Evolutionary conservation across 1,284 basidiomycete genomes (phyloP).

Genomic region (Sanghuangporus weigelae): DNA sequence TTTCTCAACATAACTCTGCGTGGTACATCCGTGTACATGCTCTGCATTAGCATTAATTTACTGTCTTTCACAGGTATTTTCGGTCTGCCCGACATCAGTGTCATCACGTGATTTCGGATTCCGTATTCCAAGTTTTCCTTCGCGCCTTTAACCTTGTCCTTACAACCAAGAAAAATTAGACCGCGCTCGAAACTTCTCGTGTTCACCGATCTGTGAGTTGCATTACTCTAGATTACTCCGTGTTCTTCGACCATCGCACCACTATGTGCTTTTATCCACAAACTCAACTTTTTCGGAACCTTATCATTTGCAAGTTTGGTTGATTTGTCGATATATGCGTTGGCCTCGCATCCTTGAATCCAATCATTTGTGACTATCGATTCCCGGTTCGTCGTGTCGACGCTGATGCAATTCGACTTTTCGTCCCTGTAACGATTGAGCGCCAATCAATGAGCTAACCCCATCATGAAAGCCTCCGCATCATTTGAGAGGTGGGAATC

Average conservation of each 20-base stretch:
- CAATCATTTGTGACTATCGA: no score
- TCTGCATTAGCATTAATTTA: constrained; percentile 16
- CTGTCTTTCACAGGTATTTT: constrained; percentile 6
- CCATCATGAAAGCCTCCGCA: no score
- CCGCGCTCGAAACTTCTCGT: not conserved
- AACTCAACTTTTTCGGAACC: no score
- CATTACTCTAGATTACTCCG: not conserved
- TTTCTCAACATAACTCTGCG: not conserved
- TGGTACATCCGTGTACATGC: constrained; percentile 12
- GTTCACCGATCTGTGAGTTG: not conserved
- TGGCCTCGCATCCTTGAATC: no score
- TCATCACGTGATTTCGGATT: not conserved
- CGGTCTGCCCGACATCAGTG: not conserved
- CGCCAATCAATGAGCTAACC: no score
- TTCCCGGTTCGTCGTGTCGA: no score
- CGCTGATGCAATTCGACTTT: no score
- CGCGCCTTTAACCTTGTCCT: not conserved
- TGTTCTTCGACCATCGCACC: not conserved
- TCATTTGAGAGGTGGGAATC: no score
- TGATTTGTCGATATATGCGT: no score
- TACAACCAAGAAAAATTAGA: not conserved
- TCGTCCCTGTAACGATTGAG: no score
- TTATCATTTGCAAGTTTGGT: no score
- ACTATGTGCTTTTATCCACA: no score
- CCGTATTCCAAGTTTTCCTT: not conserved